phyloP scores from a whole-genome alignment of 2,329 filamentous ascomycete species.

The Beauveria medogensis region DNA sequence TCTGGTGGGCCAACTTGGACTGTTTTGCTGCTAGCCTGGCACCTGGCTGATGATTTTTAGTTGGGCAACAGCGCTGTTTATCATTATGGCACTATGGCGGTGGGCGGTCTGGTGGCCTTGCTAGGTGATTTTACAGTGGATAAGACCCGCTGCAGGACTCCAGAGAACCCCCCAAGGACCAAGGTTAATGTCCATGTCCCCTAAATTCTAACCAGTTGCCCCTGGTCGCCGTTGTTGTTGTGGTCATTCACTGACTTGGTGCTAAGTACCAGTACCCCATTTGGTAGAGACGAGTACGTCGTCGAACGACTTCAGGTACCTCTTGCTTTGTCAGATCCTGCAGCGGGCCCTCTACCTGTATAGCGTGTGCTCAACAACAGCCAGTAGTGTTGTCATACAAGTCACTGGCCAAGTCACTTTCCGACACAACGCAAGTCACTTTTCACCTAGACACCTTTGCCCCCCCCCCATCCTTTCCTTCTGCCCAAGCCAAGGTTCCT shows the following conservation, averaged over 20 bases:
- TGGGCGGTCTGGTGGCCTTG: background rate
- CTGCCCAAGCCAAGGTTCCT: constrained; percentile 6
- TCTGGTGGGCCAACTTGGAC: too few species aligned
- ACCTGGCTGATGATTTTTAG: too few species aligned
- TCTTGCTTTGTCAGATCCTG: background rate
- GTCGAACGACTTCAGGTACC: background rate
- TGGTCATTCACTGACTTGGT: background rate
- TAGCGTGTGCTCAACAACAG: too few species aligned
- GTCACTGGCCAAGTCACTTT: background rate
- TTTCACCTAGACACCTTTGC: background rate
- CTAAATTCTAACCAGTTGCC: background rate
- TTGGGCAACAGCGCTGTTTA: too few species aligned
- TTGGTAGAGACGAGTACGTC: background rate
- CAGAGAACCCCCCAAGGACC: background rate
- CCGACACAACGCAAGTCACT: background rate
- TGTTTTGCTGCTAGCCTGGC: too few species aligned
- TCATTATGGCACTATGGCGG: too few species aligned
- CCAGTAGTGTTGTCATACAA: background rate
- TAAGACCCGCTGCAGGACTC: background rate
- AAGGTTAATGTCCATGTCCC: too few species aligned
- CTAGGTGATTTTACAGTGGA: background rate
- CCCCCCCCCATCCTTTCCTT: background rate
- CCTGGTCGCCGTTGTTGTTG: background rate
- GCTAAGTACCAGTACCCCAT: background rate
- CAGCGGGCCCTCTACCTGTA: background rate